Conservation (phyloP, 129 eudicot genomes). For the Lactuca saligna region DNA sequence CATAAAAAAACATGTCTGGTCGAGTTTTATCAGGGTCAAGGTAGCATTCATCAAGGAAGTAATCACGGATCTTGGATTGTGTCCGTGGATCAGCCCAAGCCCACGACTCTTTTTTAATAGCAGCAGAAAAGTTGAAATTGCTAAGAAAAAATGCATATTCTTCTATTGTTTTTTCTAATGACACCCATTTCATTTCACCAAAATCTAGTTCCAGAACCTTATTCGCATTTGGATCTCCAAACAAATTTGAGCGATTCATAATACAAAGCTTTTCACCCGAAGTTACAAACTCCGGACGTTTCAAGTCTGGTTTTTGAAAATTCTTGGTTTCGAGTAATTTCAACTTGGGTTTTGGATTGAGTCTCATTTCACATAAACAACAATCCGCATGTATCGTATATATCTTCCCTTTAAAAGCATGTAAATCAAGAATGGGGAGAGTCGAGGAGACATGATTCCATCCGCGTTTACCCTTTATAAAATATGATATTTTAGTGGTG, state of each 20-base stretch:
- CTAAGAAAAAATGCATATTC: not conserved
- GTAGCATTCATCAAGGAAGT: not conserved
- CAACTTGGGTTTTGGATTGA: not conserved
- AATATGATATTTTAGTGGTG: not conserved
- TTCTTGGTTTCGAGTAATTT: not conserved
- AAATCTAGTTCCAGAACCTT: not conserved
- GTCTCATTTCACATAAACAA: not conserved
- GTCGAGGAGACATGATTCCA: not conserved
- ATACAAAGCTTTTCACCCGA: not conserved
- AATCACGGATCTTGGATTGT: not conserved
- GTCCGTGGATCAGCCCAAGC: not conserved
- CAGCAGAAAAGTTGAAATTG: not conserved
- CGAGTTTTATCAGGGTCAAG: not conserved
- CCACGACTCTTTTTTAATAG: not conserved
- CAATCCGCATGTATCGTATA: not conserved
- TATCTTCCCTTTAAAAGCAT: not conserved
- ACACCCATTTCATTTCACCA: not conserved
- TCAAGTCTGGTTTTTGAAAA: not conserved
- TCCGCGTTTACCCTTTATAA: not conserved
- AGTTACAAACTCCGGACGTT: not conserved
- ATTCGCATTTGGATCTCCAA: not conserved
- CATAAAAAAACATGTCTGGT: not conserved
- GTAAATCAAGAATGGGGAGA: not conserved
- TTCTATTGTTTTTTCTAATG: not conserved
- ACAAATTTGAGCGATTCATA: not conserved